Percentiles rank a stretch among this genome's conserved stretches.
Conservation (phyloP, 192 early-diverging fungal species). For the Umbelopsis ramanniana region DNA sequence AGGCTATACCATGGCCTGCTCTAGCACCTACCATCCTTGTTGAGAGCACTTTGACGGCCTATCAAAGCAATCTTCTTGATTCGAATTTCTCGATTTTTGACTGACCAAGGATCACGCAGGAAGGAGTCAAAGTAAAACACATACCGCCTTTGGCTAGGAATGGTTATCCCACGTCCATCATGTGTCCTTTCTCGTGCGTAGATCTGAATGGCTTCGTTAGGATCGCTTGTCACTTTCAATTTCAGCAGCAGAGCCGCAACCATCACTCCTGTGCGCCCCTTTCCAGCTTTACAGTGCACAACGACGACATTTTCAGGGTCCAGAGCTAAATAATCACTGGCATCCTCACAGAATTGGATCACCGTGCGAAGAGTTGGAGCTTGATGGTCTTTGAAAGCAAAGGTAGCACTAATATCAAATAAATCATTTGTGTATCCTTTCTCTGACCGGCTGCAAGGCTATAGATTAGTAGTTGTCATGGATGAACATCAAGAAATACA, state of each 20-base stretch:
- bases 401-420: slow-evolving; percentile 51
- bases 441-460: slow-evolving; percentile 52
- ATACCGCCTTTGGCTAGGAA: slow-evolving; percentile 62
- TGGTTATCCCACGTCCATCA: slow-evolving; percentile 59
- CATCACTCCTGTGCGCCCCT: slow-evolving; percentile 66
- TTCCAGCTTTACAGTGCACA: slow-evolving; percentile 71
- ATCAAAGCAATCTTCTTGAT: neutral
- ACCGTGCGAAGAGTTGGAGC: slow-evolving; percentile 55
- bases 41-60: neutral
- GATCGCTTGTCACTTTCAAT: slow-evolving; percentile 30
- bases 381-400: slow-evolving; percentile 60
- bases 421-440: slow-evolving; percentile 47
- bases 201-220: slow-evolving; percentile 47
- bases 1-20: neutral
- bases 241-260: slow-evolving; percentile 53
- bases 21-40: neutral
- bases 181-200: slow-evolving; percentile 52
- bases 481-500: neutral
- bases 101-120: neutral
- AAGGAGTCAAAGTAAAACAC: slow-evolving; percentile 51
- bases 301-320: slow-evolving; percentile 51
- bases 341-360: slow-evolving; percentile 55
- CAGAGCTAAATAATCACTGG: slow-evolving; percentile 46
- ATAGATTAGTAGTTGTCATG: neutral
- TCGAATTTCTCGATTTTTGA: neutral